A percentile compares a stretch with the other conserved stretches of the same genome.
Conservation (phyloP, 148 eudicot species). For the Dianthus caryophyllus region DNA sequence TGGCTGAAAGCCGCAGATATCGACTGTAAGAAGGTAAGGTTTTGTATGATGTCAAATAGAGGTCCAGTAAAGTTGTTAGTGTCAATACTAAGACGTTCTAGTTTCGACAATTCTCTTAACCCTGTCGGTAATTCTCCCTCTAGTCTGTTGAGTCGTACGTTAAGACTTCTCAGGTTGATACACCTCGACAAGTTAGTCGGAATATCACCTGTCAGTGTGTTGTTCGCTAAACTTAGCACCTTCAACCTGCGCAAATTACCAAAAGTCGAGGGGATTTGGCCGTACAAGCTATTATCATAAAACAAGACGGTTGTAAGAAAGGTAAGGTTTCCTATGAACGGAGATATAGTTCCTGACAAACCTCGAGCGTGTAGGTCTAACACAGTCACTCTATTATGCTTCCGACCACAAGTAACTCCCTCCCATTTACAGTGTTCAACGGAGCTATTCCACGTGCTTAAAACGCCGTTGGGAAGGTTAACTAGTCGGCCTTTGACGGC, state of each 20-base stretch:
- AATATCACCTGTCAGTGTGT: slow-evolving; percentile 30
- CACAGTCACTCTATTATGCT: too few relatives aligned
- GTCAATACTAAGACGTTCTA: not conserved
- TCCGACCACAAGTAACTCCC: too few relatives aligned
- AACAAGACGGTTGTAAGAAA: too few relatives aligned
- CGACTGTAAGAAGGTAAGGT: slow-evolving; percentile 21
- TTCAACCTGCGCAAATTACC: slow-evolving; percentile 26
- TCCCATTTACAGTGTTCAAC: too few relatives aligned
- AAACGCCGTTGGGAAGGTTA: too few relatives aligned
- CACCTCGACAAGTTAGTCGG: slow-evolving; percentile 29
- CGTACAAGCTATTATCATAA: too few relatives aligned
- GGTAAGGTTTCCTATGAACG: too few relatives aligned
- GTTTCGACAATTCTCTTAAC: not conserved
- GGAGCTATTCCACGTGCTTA: too few relatives aligned
- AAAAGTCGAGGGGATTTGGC: too few relatives aligned
- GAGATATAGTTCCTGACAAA: too few relatives aligned
- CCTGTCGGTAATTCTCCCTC: slow-evolving; percentile 19
- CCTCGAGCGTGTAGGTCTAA: too few relatives aligned
- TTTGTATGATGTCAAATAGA: slow-evolving; percentile 27
- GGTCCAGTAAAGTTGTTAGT: slow-evolving; percentile 28
- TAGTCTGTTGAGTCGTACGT: slow-evolving; percentile 6
- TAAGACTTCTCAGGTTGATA: slow-evolving; percentile 18
- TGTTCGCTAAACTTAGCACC: not conserved
- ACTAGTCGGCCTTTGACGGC: too few relatives aligned
- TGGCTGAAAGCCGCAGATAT: slow-evolving; percentile 3